Evolutionary conservation across 257 asterid genomes (phyloP).

Genomic region (Schizonepeta tenuifolia): DNA sequence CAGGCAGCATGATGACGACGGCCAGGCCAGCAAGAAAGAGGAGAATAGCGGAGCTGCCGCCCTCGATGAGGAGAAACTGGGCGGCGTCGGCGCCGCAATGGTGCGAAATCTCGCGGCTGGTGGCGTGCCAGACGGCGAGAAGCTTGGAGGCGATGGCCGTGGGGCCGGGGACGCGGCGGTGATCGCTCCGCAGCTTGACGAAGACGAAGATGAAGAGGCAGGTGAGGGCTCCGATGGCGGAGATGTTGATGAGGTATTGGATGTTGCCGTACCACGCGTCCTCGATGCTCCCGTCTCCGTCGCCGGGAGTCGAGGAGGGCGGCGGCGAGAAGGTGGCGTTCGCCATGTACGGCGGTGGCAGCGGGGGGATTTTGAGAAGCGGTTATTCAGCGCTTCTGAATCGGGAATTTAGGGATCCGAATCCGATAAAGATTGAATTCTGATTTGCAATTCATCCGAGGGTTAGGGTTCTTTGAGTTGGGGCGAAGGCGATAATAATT

Average conservation of each 20-base stretch:
- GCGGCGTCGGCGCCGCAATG: slow-evolving; percentile 99
- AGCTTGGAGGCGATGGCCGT: slow-evolving; percentile 85
- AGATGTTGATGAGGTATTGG: slow-evolving; percentile 85
- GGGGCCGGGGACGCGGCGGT: slow-evolving; percentile 92
- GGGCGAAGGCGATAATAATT: slow-evolving; percentile 2
- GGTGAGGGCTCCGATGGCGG: slow-evolving; percentile 91
- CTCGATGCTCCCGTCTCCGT: slow-evolving; percentile 54
- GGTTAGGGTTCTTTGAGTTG: slow-evolving; percentile 29
- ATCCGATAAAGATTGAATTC: slow-evolving; percentile 21
- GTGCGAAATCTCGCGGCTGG: slow-evolving; percentile 87
- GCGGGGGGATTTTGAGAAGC: slow-evolving; percentile 41
- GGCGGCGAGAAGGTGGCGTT: slow-evolving; percentile 52
- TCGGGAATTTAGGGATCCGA: slow-evolving; percentile 29
- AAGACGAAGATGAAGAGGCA: slow-evolving; percentile 83
- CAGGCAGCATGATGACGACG: slow-evolving; percentile 68
- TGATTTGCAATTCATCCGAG: slow-evolving; percentile 27
- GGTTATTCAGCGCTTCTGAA: slow-evolving; percentile 25
- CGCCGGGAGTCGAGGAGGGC: slow-evolving; percentile 49
- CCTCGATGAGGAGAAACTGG: slow-evolving; percentile 87
- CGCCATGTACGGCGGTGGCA: slow-evolving; percentile 33
- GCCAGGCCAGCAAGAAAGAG: slow-evolving; percentile 66
- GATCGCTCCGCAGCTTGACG: slow-evolving; percentile 95
- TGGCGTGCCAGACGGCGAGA: slow-evolving; percentile 97
- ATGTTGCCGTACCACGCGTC: slow-evolving; percentile 93
- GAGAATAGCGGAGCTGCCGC: slow-evolving; percentile 82